phyloP scores from a whole-genome alignment of 768 basidiomycete genomes.

The Termitomyces sp. region DNA sequence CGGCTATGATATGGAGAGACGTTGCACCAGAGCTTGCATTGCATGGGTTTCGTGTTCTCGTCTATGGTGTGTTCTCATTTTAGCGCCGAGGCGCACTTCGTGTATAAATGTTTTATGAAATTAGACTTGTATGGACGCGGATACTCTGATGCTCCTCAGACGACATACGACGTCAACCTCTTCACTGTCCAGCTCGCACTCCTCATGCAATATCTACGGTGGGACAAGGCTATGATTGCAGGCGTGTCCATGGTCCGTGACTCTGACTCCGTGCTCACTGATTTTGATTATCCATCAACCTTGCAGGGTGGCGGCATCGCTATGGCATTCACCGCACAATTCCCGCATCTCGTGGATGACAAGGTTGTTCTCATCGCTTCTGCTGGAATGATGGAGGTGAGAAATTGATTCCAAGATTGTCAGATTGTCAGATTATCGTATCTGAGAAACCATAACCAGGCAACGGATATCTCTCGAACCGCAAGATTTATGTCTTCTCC shows the following conservation, averaged over 20 bases:
- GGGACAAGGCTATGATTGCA: slow-evolving; percentile 59
- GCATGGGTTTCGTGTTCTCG: slow-evolving; percentile 64
- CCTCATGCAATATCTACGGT: slow-evolving; percentile 72
- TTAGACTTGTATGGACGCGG: slow-evolving; percentile 78
- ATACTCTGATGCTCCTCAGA: slow-evolving; percentile 75
- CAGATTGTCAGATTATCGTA: background rate
- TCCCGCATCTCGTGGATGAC: slow-evolving; percentile 64
- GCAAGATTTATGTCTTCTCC: slow-evolving; percentile 77
- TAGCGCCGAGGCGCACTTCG: background rate
- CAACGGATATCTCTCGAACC: slow-evolving; percentile 64
- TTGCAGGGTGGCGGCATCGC: slow-evolving; percentile 68
- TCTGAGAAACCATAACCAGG: slow-evolving; percentile 28
- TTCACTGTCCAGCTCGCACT: slow-evolving; percentile 78
- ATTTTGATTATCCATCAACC: background rate
- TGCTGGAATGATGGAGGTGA: slow-evolving; percentile 64
- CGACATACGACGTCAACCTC: slow-evolving; percentile 56
- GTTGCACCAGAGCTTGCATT: slow-evolving; percentile 60
- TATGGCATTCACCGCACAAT: slow-evolving; percentile 62
- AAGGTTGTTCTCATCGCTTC: slow-evolving; percentile 64
- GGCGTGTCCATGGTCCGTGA: slow-evolving; percentile 73
- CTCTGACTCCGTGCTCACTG: background rate
- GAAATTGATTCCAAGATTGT: slow-evolving; percentile 1
- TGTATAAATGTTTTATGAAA: background rate
- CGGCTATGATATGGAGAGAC: slow-evolving; percentile 73
- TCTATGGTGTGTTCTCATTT: slow-evolving; percentile 48